Percentiles rank a stretch among this genome's conserved stretches.
Evolutionary conservation across 306 rosid species (phyloP).

Genomic region (Myrica gale): DNA sequence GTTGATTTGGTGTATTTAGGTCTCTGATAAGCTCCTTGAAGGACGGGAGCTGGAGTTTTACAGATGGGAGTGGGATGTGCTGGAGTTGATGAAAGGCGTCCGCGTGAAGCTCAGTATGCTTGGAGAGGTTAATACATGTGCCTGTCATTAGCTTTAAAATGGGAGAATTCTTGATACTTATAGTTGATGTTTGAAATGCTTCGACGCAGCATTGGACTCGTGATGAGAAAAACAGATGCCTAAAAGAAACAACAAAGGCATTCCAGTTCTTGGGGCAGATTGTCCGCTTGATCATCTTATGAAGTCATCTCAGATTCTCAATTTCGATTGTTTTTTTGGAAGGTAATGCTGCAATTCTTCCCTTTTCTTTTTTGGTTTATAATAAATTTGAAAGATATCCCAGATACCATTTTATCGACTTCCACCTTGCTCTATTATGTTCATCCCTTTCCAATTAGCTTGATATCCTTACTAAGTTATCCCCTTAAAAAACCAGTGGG

Average conservation of each 20-base stretch:
- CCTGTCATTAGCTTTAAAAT: not conserved
- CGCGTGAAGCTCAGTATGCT: conserved; percentile 83
- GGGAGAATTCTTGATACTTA: conserved; percentile 10
- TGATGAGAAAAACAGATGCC: conserved; percentile 71
- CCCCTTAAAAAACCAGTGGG: not conserved
- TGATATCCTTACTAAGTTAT: not conserved
- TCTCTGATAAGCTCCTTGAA: conserved; percentile 60
- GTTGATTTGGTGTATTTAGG: conserved; percentile 43
- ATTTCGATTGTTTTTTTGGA: not conserved
- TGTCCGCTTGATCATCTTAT: conserved; percentile 71
- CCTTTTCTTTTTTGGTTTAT: not conserved
- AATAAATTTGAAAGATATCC: not conserved
- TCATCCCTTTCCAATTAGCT: not conserved
- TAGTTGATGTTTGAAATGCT: conserved; percentile 8
- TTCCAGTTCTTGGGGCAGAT: conserved; percentile 70
- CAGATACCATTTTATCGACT: not conserved
- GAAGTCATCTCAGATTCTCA: conserved; percentile 10
- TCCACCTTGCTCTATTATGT: not conserved
- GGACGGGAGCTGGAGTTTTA: conserved; percentile 72
- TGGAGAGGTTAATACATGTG: conserved; percentile 53
- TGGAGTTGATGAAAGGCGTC: conserved; percentile 56
- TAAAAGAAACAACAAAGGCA: conserved; percentile 78
- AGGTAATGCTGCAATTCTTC: not conserved
- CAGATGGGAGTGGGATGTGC: conserved; percentile 69
- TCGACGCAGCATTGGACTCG: conserved; percentile 77